phyloP scores from a whole-genome alignment of 495 filamentous ascomycete genomes.

The Xylaria bambusicola region DNA sequence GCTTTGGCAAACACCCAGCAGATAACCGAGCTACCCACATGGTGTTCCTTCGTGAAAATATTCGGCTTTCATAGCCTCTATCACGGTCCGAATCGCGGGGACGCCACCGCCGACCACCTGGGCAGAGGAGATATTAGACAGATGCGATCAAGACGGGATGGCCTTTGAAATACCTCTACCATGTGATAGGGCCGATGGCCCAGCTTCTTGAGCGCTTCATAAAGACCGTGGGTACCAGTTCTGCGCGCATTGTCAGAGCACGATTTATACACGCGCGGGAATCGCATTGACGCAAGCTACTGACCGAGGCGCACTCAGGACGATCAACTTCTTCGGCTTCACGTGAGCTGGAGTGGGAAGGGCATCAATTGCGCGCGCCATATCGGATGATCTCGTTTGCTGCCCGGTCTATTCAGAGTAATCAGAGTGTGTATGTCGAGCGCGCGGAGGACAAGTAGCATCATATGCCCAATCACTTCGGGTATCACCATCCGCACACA shows the following conservation, averaged over 20 bases:
- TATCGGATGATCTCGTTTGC: conserved; percentile 8
- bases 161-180: conserved; percentile 15
- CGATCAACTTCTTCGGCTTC: conserved; percentile 30
- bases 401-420: not conserved
- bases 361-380: conserved; percentile 31
- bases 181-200: conserved; percentile 35
- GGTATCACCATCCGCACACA: too few relatives aligned
- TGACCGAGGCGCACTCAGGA: conserved; percentile 32
- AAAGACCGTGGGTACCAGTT: conserved; percentile 33
- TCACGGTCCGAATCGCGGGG: conserved; percentile 20
- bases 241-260: conserved; percentile 20
- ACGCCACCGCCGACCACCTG: conserved; percentile 9
- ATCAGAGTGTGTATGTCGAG: conserved; percentile 4
- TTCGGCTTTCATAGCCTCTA: conserved; percentile 27
- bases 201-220: conserved; percentile 29
- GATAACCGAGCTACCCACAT: conserved; percentile 20
- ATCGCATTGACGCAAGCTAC: not conserved
- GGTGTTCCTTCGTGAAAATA: conserved; percentile 26
- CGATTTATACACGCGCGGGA: not conserved
- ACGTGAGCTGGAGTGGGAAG: conserved; percentile 26
- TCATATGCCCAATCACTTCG: too few relatives aligned
- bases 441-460: too few relatives aligned
- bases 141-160: too few relatives aligned
- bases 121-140: too few relatives aligned
- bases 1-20: not conserved